Base-by-base conservation (phyloP, 768 basidiomycete genomes). In the Podaxis pistillaris region DNA sequence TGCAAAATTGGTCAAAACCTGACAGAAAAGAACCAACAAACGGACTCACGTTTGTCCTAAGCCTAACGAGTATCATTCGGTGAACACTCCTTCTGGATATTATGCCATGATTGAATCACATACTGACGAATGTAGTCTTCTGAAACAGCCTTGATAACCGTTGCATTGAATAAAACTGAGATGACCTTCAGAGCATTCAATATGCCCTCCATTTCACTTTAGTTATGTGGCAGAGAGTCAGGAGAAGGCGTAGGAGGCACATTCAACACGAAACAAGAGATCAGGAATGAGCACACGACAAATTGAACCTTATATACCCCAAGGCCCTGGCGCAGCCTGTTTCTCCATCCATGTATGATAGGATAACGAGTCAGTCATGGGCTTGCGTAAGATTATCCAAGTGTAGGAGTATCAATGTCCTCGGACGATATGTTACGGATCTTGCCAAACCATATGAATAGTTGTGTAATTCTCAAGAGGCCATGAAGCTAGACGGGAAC, bases 1-100 rank as follows among this genome's bases (percentile, higher is more conserved):
- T 87, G 58, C 46, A 44, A 36, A 19, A 4, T n/a, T 22, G 5
- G 30, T 49, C 33, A 55, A 33, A 38, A 38, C 30, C 9, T 24
- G 30, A 17, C 44, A 19, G 44, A 17, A 46, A 46, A 46, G 33
- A 46, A 41, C 17, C 8, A 47, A 15, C 19, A 11, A 33, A 19
- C 15, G 11, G n/a, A 22, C 59, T 54, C 17, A 54, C 59, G 28
- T 60, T 60, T 11, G 59, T 60, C 51, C 3, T 41, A 15, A 41
- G 19, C 38, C 59, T 60, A 33, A 33, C 28, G 33, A 33, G 8
- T 1, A 9, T 9, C 33, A 9, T 33, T 33, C 8, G 33, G 30
- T 33, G 13, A 3, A 17, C 33, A 4, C 12, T 57, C 26, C 28
- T 24, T 46, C 15, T 22, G 44, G 44, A 22, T 17, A 12, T 17